Evolutionary conservation across 2,329 filamentous ascomycete species (phyloP).

Genomic region (Neurospora sp.): DNA sequence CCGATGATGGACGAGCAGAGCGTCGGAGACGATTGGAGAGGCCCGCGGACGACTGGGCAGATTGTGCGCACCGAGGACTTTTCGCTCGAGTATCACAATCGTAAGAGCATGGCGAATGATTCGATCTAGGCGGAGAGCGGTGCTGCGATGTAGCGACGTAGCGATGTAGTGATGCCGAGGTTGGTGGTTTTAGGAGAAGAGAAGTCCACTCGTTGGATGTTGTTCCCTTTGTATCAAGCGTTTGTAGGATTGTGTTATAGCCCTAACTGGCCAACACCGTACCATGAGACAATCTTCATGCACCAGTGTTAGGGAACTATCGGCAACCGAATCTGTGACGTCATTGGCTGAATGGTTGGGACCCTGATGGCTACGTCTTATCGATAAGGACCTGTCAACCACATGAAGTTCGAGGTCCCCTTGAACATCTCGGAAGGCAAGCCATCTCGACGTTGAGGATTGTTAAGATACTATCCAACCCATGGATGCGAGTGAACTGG

Average conservation of each 20-base stretch:
- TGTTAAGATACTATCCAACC: background rate
- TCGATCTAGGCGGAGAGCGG: background rate
- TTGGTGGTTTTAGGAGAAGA: background rate
- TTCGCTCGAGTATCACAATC: conserved; percentile 2
- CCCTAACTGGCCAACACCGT: background rate
- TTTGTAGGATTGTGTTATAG: background rate
- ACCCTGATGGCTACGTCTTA: background rate
- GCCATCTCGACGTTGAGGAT: background rate
- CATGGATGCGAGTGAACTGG: background rate
- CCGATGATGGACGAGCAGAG: background rate
- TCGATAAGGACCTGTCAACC: background rate
- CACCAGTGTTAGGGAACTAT: background rate
- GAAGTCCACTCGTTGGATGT: background rate
- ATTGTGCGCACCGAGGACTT: conserved; percentile 9
- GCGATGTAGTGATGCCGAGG: background rate
- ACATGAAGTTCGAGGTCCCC: background rate
- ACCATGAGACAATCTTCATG: background rate
- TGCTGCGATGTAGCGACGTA: background rate
- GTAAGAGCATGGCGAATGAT: background rate
- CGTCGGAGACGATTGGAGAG: conserved; percentile 5
- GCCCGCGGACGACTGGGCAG: background rate
- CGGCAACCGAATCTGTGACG: background rate
- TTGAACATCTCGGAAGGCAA: background rate
- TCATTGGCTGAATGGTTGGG: background rate
- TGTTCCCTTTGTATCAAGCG: background rate